Evolutionary conservation across 768 basidiomycete species (phyloP).

Genomic region (Hemileccinum impolitum): DNA sequence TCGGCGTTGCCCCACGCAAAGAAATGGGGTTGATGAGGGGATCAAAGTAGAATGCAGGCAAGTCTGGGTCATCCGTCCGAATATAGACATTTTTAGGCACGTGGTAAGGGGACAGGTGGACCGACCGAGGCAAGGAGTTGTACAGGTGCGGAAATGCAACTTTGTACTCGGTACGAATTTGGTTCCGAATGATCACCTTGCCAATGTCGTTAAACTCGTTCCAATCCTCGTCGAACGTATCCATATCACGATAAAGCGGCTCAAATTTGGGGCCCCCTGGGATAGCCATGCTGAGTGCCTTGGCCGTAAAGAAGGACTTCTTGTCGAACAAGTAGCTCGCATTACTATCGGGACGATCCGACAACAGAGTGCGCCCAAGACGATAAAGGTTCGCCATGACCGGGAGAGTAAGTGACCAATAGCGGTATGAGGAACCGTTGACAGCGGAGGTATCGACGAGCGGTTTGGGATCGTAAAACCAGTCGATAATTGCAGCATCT

Average conservation of each 20-base stretch:
- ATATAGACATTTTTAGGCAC: constrained; percentile 97
- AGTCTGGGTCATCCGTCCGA: constrained; percentile 98
- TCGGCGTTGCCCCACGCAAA: constrained; percentile 77
- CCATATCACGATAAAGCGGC: constrained; percentile 95
- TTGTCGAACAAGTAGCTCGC: constrained; percentile 95
- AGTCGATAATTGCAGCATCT: constrained; percentile 87
- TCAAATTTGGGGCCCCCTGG: constrained; percentile 99
- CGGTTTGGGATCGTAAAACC: constrained; percentile 98
- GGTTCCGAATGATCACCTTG: constrained; percentile 98
- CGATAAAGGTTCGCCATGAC: constrained; percentile 97
- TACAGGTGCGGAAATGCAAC: constrained; percentile 99
- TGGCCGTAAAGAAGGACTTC: constrained; percentile 96
- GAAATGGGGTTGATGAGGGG: constrained; percentile 98
- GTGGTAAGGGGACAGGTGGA: constrained; percentile 90
- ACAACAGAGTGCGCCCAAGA: constrained; percentile 88
- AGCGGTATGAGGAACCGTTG: constrained; percentile 91
- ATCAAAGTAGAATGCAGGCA: constrained; percentile 99
- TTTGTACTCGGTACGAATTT: constrained; percentile 98
- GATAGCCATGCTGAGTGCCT: constrained; percentile 94
- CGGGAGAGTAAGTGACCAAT: constrained; percentile 89
- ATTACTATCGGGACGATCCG: constrained; percentile 89
- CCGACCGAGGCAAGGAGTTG: constrained; percentile 95
- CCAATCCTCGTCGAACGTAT: constrained; percentile 97
- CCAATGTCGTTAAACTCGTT: constrained; percentile 99
- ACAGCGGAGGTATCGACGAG: constrained; percentile 86